Percentiles rank a stretch among this genome's conserved stretches.
phyloP scores from a whole-genome alignment of 345 rosid genomes.

The Anacardium occidentale region DNA sequence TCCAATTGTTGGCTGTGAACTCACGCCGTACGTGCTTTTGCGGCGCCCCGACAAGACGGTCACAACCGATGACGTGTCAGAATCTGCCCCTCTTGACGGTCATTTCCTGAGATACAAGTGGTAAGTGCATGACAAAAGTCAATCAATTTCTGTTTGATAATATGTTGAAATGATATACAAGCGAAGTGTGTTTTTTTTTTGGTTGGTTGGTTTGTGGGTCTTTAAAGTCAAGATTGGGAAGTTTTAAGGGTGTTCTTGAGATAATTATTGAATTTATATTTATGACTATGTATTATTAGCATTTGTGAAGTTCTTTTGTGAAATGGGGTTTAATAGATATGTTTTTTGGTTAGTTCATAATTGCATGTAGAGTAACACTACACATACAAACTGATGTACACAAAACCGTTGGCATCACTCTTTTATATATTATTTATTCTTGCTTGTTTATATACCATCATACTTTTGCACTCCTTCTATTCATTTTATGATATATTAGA shows the following conservation, averaged over 20 bases:
- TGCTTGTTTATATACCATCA: too few relatives aligned
- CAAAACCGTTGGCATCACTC: too few relatives aligned
- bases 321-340: background rate
- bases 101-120: constrained; percentile 88
- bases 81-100: constrained; percentile 77
- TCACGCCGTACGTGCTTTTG: constrained; percentile 84
- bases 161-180: constrained; percentile 61
- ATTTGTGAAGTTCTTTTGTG: background rate
- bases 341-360: background rate
- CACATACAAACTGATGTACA: too few relatives aligned
- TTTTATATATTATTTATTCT: too few relatives aligned
- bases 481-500: too few relatives aligned
- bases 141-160: background rate
- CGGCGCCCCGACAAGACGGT: constrained; percentile 65
- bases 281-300: background rate
- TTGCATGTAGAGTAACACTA: too few relatives aligned
- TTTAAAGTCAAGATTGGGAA: background rate
- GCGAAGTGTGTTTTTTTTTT: constrained; percentile 32
- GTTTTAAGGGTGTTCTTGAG: background rate
- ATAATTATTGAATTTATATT: background rate
- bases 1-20: constrained; percentile 96
- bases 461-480: too few relatives aligned
- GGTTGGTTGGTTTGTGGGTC: background rate
- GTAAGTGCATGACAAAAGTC: constrained; percentile 38
- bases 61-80: constrained; percentile 74